Percentiles rank a stretch among this genome's conserved stretches.
Evolutionary conservation across 441 rosid genomes (phyloP).

Genomic region (Syzygium malaccense): DNA sequence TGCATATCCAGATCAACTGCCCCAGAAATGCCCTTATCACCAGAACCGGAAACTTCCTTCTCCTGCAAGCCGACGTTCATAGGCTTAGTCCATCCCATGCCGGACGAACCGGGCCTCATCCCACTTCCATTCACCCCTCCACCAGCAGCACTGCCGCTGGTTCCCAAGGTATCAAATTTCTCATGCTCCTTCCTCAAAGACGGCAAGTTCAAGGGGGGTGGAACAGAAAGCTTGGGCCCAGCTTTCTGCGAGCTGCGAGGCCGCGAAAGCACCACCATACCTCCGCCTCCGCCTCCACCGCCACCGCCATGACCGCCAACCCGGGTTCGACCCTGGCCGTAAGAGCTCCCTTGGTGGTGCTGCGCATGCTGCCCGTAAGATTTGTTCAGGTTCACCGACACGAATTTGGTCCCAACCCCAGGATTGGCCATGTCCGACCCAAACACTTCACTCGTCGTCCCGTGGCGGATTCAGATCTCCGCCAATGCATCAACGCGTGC

Average conservation of each 20-base stretch:
- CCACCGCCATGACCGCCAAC: slow-evolving; percentile 25
- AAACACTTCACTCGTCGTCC: slow-evolving; percentile 7
- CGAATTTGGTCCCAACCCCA: slow-evolving; percentile 70
- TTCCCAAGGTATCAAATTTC: slow-evolving; percentile 64
- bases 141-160: slow-evolving; percentile 49
- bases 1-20: slow-evolving; percentile 29
- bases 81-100: slow-evolving; percentile 89
- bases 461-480: slow-evolving; percentile 13
- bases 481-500: slow-evolving; percentile 50
- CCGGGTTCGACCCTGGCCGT: slow-evolving; percentile 39
- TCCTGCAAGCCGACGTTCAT: slow-evolving; percentile 43
- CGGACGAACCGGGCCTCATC: slow-evolving; percentile 66
- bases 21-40: slow-evolving; percentile 17
- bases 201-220: slow-evolving; percentile 99
- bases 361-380: slow-evolving; percentile 71
- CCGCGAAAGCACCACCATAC: slow-evolving; percentile 88
- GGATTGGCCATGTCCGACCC: slow-evolving; percentile 82
- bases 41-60: slow-evolving; percentile 30
- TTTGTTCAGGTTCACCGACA: slow-evolving; percentile 81
- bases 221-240: slow-evolving; percentile 93
- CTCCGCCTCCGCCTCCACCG: slow-evolving; percentile 59
- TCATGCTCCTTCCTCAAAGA: slow-evolving; percentile 88
- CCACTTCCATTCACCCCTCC: slow-evolving; percentile 70
- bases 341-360: slow-evolving; percentile 32
- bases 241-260: slow-evolving; percentile 88